Conservation (phyloP, 306 rosid genomes). For the peach (Prunus persica) region Prunus_persica_NCBIv2 NC_034011.1:23934001-23934500, state of each 20-base stretch:
- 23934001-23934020: neutral
- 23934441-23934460: conserved; percentile 60
- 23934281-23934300: conserved; percentile 9
- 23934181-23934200: neutral
- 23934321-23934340: conserved; percentile 50
- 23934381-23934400: conserved; percentile 47
- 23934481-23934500: conserved; percentile 24
- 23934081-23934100: conserved; percentile 2
- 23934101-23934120: neutral
- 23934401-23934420: conserved; percentile 70
- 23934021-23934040: neutral
- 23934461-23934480: conserved; percentile 23
- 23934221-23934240: conserved; percentile 8
- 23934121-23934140: neutral
- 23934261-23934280: neutral
- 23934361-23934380: conserved; percentile 21
- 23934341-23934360: neutral
- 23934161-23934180: neutral
- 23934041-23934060: neutral
- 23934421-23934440: conserved; percentile 71
- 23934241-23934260: conserved; percentile 14
- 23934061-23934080: neutral
- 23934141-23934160: neutral
- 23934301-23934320: conserved; percentile 18
- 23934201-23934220: neutral